Conservation (phyloP, 140 eudicot species). For the Anethum foeniculum region DNA sequence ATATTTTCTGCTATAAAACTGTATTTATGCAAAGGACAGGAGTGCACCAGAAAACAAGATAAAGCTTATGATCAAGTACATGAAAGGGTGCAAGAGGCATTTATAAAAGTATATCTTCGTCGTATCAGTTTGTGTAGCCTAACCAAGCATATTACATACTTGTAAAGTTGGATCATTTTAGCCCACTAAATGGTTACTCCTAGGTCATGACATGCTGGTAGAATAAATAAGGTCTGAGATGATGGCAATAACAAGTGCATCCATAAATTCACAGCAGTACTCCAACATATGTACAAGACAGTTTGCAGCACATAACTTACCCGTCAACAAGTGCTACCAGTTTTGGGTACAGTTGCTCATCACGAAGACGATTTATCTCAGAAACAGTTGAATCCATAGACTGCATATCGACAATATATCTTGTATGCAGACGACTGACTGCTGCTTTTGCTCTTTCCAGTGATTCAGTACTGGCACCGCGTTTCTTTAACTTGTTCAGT, state of each 20-base stretch:
- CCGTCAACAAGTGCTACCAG: conserved; percentile 12
- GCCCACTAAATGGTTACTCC: not conserved
- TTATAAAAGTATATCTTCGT: not conserved
- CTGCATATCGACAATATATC: conserved; percentile 81
- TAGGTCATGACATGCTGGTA: not conserved
- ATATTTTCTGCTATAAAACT: not conserved
- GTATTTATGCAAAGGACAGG: not conserved
- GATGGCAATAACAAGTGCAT: not conserved
- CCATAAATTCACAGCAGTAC: not conserved
- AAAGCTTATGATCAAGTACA: not conserved
- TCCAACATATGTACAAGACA: not conserved
- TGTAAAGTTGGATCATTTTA: not conserved
- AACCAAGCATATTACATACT: not conserved
- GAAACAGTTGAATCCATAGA: conserved; percentile 17
- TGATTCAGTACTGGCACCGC: conserved; percentile 62
- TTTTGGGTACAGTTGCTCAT: conserved; percentile 17
- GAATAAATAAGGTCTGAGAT: not conserved
- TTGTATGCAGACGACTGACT: conserved; percentile 90
- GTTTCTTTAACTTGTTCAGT: conserved; percentile 73
- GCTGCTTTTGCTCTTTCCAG: conserved; percentile 86
- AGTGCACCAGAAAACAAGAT: not conserved
- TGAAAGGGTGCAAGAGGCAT: not conserved
- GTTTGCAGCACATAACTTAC: conserved; percentile 9
- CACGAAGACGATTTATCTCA: conserved; percentile 13
- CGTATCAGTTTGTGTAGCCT: not conserved